Evolutionary conservation across 345 rosid genomes (phyloP), one percentile per base, ranked within the genome.

Genomic region (Rhizophora apiculata): DNA sequence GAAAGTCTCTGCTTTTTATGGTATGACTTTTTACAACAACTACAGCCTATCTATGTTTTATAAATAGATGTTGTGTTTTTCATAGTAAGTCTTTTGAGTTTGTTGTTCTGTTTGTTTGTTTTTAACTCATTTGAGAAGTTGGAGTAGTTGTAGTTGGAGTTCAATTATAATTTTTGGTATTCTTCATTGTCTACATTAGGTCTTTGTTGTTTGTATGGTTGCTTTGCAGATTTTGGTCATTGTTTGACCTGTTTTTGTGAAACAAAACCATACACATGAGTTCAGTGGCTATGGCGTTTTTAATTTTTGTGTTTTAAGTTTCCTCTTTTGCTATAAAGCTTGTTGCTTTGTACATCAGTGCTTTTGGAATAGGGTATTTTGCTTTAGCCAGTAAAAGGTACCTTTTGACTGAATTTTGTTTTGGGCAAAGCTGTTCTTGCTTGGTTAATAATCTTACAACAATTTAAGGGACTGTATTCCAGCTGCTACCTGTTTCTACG

Each of bases 1-100:
- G 72, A 43, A 82, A 72, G 74, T 82, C 82, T 79, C 81, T 82
- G 26, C 76, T 79, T 75, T 76, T 79, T 67, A 65, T 70, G 85
- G 87, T 85, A 87, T 70, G 67, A 7, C 60, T 65, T 11, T 43
- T 31, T 24, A 56, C 7, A 9, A 4, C 16, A 24, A 56, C 29
- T 56, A 9, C 26, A 56, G 31, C 29, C 30, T 24, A 24, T 24
- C 16, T 16, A 22, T 55, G 11, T 39, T 2, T 39, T 39, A 0
- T 39, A 39, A 39, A 8, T 8, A 8, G 43, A 1, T 21, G 60
- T 56, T 54, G 24, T n/a, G 21, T 11, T 6, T 56, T 56, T 13
- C 60, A 24, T 8, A 56, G 60, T 4, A 55, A 32, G 37, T 56
- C 18, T 61, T 36, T 69, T 32, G 18, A 20, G 43, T 15, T 24